These are phyloP conservation scores for Euphrasia arctica DNA, from an alignment of 305 asterid genomes.

Conservation along the genomic window DNA sequence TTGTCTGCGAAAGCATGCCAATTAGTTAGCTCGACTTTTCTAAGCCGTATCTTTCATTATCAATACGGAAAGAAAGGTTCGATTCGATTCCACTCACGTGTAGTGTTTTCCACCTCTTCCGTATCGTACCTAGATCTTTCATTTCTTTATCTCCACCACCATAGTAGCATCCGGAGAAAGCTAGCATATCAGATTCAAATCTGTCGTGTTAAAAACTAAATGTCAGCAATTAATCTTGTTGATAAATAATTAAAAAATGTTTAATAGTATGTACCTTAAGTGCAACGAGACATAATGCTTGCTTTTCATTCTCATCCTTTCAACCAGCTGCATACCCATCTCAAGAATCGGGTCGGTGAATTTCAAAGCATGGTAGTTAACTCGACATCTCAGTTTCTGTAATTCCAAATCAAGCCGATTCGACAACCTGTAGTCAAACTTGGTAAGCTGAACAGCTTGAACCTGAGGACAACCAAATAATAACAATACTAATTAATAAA, in stretches of 20 bases:
- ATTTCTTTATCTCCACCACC: constrained; percentile 72
- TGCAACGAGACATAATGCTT: constrained; percentile 61
- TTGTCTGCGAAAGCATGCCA: constrained; percentile 34
- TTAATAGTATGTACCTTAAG: constrained; percentile 45
- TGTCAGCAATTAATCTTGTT: constrained; percentile 7
- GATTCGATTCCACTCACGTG: constrained; percentile 44
- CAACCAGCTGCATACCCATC: constrained; percentile 57
- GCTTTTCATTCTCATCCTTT: constrained; percentile 62
- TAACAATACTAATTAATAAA: not conserved
- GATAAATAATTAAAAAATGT: not conserved
- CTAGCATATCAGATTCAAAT: constrained; percentile 84
- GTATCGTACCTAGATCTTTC: constrained; percentile 46
- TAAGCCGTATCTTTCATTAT: not conserved
- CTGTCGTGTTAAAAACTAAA: constrained; percentile 31
- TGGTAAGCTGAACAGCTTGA: constrained; percentile 68
- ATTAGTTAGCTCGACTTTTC: not conserved
- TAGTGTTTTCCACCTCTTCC: constrained; percentile 70
- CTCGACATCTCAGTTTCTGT: constrained; percentile 81
- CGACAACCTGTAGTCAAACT: constrained; percentile 75
- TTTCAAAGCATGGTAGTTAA: constrained; percentile 63
- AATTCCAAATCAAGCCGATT: constrained; percentile 45
- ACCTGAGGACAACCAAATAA: constrained; percentile 29
- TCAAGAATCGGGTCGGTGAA: constrained; percentile 57
- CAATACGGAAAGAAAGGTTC: not conserved
- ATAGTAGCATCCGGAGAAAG: constrained; percentile 78